Evolutionary conservation across 202 grass and related monocot species (phyloP).

Genomic region (Setaria viridis): DNA sequence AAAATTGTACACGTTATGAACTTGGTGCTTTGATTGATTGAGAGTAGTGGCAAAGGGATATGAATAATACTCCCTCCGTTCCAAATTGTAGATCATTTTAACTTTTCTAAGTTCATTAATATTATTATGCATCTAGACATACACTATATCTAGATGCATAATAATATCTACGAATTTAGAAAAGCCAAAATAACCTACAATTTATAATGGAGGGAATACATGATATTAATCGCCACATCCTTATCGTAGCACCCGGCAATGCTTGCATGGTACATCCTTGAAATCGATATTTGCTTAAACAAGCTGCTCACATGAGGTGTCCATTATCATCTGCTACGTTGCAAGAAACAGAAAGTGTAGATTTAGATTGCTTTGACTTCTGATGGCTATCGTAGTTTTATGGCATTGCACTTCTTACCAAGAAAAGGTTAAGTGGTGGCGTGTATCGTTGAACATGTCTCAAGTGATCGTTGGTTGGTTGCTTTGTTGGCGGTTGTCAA

Average conservation of each 20-base stretch:
- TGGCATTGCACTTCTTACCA: background rate
- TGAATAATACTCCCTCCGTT: background rate
- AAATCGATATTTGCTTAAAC: background rate
- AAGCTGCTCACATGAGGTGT: background rate
- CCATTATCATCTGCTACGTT: background rate
- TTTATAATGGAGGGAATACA: too few relatives aligned
- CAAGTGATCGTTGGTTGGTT: background rate
- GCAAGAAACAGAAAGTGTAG: background rate
- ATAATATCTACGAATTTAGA: too few relatives aligned
- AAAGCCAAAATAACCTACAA: too few relatives aligned
- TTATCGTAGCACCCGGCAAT: background rate
- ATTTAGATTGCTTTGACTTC: background rate
- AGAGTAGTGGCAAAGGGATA: background rate
- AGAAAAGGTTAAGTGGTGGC: background rate
- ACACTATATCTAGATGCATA: too few relatives aligned
- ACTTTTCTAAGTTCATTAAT: too few relatives aligned
- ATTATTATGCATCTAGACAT: too few relatives aligned
- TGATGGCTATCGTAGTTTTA: background rate
- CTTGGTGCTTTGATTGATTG: background rate
- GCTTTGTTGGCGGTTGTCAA: background rate
- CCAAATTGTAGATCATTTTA: too few relatives aligned
- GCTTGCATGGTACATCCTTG: background rate
- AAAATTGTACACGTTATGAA: background rate
- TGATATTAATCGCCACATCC: background rate
- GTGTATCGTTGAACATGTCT: background rate